These are phyloP conservation scores for Nakaseomyces uthaithaninus DNA, from an alignment of 1,139 yeast genomes.

Conservation along the genomic window DNA sequence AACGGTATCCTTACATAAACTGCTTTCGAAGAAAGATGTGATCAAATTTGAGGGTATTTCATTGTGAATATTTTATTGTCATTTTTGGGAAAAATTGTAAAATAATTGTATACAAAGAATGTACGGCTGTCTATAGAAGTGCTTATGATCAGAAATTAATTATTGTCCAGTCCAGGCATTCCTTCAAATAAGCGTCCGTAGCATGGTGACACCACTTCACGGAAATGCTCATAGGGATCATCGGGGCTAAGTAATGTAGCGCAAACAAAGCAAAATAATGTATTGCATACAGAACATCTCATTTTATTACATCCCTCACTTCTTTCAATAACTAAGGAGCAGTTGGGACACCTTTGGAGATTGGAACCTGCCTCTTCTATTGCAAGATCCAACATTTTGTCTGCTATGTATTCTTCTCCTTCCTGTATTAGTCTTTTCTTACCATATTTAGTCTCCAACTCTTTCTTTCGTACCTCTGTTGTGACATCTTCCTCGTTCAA, in stretches of 20 bases:
- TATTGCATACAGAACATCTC: slow-evolving; percentile 47
- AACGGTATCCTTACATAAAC: slow-evolving; percentile 19
- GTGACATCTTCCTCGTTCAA: slow-evolving; percentile 33
- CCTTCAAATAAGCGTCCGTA: slow-evolving; percentile 51
- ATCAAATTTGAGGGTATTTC: no score
- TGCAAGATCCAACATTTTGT: slow-evolving; percentile 41
- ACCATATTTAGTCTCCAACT: slow-evolving; percentile 47
- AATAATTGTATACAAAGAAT: neutral
- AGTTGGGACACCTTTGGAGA: slow-evolving; percentile 47
- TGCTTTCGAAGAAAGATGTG: no score
- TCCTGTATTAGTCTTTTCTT: slow-evolving; percentile 37
- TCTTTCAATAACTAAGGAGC: slow-evolving; percentile 47
- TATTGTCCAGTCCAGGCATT: slow-evolving; percentile 38
- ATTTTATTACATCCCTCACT: slow-evolving; percentile 64
- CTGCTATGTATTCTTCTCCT: slow-evolving; percentile 42
- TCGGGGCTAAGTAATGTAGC: slow-evolving; percentile 36
- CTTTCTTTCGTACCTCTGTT: slow-evolving; percentile 29
- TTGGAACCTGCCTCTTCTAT: slow-evolving; percentile 37
- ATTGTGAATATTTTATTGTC: neutral
- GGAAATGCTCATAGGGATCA: slow-evolving; percentile 51
- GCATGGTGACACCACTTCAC: slow-evolving; percentile 39
- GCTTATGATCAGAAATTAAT: no score
- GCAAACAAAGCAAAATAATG: slow-evolving; percentile 52
- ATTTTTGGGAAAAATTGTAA: neutral
- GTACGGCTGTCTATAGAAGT: no score